These are phyloP conservation scores for Nepenthes alata DNA, from an alignment of 179 eudicot species.

Conservation along the genomic window DNA sequence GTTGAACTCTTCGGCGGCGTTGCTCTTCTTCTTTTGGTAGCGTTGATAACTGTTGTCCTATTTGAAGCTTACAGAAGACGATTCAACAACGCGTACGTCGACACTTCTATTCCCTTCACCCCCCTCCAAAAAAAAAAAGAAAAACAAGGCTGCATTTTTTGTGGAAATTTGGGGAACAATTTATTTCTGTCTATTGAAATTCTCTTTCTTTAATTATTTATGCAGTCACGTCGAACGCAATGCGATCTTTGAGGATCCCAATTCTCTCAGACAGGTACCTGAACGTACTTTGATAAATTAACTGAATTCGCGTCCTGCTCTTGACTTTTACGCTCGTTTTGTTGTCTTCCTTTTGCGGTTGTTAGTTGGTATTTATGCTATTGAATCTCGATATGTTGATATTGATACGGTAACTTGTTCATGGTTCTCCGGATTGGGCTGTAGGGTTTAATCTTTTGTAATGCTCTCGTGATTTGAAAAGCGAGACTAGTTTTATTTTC, in stretches of 20 bases:
- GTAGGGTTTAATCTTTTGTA: too few relatives aligned
- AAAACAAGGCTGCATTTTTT: too few relatives aligned
- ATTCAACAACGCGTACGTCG: slow-evolving; percentile 43
- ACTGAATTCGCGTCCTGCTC: too few relatives aligned
- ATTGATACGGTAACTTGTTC: slow-evolving; percentile 2
- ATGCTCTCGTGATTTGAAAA: too few relatives aligned
- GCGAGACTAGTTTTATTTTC: too few relatives aligned
- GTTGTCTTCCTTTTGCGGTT: too few relatives aligned
- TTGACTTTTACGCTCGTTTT: too few relatives aligned
- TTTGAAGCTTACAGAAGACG: slow-evolving; percentile 54
- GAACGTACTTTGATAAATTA: too few relatives aligned
- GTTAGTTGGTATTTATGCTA: not conserved
- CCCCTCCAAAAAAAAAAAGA: not conserved
- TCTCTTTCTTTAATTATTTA: slow-evolving; percentile 1
- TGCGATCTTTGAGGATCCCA: slow-evolving; percentile 76
- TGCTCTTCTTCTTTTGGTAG: slow-evolving; percentile 26
- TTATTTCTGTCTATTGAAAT: not conserved
- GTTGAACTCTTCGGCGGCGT: slow-evolving; percentile 21
- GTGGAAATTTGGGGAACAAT: too few relatives aligned
- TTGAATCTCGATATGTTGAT: not conserved
- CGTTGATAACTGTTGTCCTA: slow-evolving; percentile 29
- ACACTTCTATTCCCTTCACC: too few relatives aligned
- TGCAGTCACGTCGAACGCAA: slow-evolving; percentile 59
- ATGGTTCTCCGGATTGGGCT: slow-evolving; percentile 4
- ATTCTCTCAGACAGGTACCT: slow-evolving; percentile 59